Base-by-base conservation (phyloP, 78 protist genomes). In the Dictyostelium purpureum region DNA sequence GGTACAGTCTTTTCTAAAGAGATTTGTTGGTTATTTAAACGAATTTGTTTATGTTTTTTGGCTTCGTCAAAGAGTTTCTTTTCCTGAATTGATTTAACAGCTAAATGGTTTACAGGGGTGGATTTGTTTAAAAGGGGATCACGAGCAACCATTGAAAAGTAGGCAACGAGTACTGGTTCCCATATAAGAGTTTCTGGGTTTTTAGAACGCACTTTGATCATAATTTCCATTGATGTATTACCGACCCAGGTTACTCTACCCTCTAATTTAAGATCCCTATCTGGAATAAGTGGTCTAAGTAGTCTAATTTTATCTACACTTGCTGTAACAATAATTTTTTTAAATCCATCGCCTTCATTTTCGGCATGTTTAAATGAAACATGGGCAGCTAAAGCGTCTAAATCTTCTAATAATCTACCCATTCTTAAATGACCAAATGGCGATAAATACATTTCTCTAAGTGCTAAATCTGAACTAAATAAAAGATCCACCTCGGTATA, bases 361-460 rank as follows among this genome's bases (percentile, higher is more conserved):
- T 90, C 89, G 33, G 88, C 88, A 78, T 90, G 94, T 69, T 83
- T 90, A 45, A 59, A 79, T 16, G 89, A 26, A n/a, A 79, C 82
- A 49, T 65, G 75, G 0, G 88, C 88, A 1, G 94, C 94, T 5
- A 90, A 51, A 5, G 94, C 94, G 70, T 90, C 94, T 12, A 90
- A 87, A 78, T 90, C 94, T 4, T 90, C 94, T 4, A 90, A 67
- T 26, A 90, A 71, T 70, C 94, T 57, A 74, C 94, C 94, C 24
- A 90, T 37, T 56, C 94, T 45, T 14, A 90, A 61, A 77, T 85
- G 4, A 31, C 92, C 92, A 73, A 59, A 85, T 18, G 92, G 92
- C 24, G 59, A 35, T 40, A 85, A 79, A 73, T 85, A 85, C 80
- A 73, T 85, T 47, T 85, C 92, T n/a, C 92, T 57, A 9, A 85